Conservation (phyloP, 1,139 yeast species). For the Suhomyces yuchorum region DNA sequence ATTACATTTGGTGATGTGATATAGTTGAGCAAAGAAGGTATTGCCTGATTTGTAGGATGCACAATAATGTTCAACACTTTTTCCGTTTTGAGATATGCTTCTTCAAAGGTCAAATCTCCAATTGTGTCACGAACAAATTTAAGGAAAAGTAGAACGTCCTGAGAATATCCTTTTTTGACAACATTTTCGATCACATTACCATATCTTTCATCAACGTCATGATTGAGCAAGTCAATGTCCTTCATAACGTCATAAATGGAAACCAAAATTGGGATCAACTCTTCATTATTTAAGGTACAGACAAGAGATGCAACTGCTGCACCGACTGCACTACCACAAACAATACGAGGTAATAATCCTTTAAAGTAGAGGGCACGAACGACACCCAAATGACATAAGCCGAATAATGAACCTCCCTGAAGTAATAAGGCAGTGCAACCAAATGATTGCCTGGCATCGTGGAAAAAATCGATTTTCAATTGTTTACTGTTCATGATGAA, state of each 20-base stretch:
- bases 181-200: slow-evolving; percentile 71
- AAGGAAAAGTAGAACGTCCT: slow-evolving; percentile 76
- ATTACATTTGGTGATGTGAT: slow-evolving; percentile 94
- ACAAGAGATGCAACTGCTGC: slow-evolving; percentile 88
- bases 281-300: slow-evolving; percentile 65
- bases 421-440: slow-evolving; percentile 88
- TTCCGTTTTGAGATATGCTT: slow-evolving; percentile 84
- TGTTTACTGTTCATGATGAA: slow-evolving; percentile 54
- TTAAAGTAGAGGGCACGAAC: slow-evolving; percentile 76
- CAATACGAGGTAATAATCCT: slow-evolving; percentile 76
- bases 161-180: slow-evolving; percentile 75
- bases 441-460: slow-evolving; percentile 84
- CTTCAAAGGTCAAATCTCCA: slow-evolving; percentile 88
- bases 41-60: slow-evolving; percentile 72
- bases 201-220: slow-evolving; percentile 63
- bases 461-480: slow-evolving; percentile 79
- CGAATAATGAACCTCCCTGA: slow-evolving; percentile 94
- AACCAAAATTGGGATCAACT: slow-evolving; percentile 51
- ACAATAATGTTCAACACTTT: slow-evolving; percentile 85
- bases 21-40: slow-evolving; percentile 82
- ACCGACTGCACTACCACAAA: slow-evolving; percentile 94
- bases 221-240: slow-evolving; percentile 46
- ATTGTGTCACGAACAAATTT: slow-evolving; percentile 76
- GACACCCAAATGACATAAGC: slow-evolving; percentile 90
- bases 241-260: slow-evolving; percentile 55